Percentiles rank a stretch among this genome's conserved stretches.
These are phyloP conservation scores for Mucor racemosus DNA, from an alignment of 371 early-diverging fungal species.

Conservation along the genomic window DNA sequence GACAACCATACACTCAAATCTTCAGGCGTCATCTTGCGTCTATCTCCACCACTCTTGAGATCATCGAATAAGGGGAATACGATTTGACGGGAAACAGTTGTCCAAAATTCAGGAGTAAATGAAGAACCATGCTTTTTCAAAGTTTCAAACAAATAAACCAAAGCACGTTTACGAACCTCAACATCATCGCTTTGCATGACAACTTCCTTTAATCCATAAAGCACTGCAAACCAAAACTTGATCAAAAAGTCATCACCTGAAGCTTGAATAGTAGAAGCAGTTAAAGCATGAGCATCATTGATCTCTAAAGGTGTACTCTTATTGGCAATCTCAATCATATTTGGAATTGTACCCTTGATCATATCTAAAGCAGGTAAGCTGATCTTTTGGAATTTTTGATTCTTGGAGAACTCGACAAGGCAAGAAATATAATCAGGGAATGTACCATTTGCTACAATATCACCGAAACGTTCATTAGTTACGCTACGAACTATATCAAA, in stretches of 20 bases:
- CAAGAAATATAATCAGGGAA: slow-evolving; percentile 84
- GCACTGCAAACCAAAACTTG: slow-evolving; percentile 83
- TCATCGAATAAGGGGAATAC: slow-evolving; percentile 92
- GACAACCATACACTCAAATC: slow-evolving; percentile 64
- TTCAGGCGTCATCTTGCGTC: slow-evolving; percentile 48
- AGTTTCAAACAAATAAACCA: slow-evolving; percentile 84
- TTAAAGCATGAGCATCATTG: slow-evolving; percentile 38
- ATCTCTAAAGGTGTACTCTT: slow-evolving; percentile 46
- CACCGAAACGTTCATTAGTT: slow-evolving; percentile 68
- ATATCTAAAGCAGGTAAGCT: slow-evolving; percentile 62
- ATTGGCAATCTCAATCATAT: slow-evolving; percentile 51
- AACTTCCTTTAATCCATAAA: slow-evolving; percentile 85
- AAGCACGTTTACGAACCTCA: slow-evolving; percentile 87
- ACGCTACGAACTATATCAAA: slow-evolving; percentile 72
- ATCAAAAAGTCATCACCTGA: slow-evolving; percentile 50
- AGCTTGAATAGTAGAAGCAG: slow-evolving; percentile 31
- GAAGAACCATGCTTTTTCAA: slow-evolving; percentile 71
- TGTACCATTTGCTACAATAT: slow-evolving; percentile 69
- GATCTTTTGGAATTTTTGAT: slow-evolving; percentile 59
- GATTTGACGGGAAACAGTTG: slow-evolving; percentile 78
- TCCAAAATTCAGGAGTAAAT: slow-evolving; percentile 84
- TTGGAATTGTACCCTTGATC: slow-evolving; percentile 55
- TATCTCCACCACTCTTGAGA: slow-evolving; percentile 51
- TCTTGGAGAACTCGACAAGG: slow-evolving; percentile 78
- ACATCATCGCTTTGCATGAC: slow-evolving; percentile 88